phyloP scores from a whole-genome alignment of 176 grass and related monocot species.

The Eragrostis curvula region DNA sequence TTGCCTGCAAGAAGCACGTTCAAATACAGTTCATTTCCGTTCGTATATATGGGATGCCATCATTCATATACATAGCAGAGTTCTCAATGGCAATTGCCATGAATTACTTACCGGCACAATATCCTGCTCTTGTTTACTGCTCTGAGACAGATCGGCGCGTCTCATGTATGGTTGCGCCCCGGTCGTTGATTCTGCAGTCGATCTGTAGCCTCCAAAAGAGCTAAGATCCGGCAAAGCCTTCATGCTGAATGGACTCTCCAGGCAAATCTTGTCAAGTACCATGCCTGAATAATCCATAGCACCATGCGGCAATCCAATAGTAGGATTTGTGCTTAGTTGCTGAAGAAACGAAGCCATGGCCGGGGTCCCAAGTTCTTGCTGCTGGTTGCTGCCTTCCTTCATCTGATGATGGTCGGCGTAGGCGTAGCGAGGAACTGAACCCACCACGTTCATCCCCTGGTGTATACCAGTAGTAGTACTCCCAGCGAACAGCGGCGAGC shows the following conservation, averaged over 20 bases:
- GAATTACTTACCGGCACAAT: slow-evolving; percentile 59
- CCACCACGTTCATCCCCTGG: slow-evolving; percentile 38
- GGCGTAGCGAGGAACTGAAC: slow-evolving; percentile 37
- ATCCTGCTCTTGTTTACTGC: slow-evolving; percentile 55
- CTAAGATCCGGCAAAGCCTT: slow-evolving; percentile 49
- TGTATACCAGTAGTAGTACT: not conserved
- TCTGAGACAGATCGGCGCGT: slow-evolving; percentile 34
- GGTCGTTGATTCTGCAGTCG: slow-evolving; percentile 33
- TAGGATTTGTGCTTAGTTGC: slow-evolving; percentile 51
- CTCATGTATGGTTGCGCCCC: slow-evolving; percentile 42
- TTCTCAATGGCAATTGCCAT: slow-evolving; percentile 1
- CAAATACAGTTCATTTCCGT: not conserved
- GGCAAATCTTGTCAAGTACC: slow-evolving; percentile 66
- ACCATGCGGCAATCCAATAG: slow-evolving; percentile 42
- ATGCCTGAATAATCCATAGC: slow-evolving; percentile 53
- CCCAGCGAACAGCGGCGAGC: slow-evolving; percentile 44
- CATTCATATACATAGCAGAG: not conserved
- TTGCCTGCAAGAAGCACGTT: slow-evolving; percentile 43
- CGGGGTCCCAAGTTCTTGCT: slow-evolving; percentile 22
- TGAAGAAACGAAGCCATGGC: slow-evolving; percentile 55
- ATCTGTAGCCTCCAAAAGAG: slow-evolving; percentile 45
- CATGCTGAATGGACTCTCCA: slow-evolving; percentile 41
- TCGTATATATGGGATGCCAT: not conserved
- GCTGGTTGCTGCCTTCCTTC: slow-evolving; percentile 36
- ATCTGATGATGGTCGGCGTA: slow-evolving; percentile 37